Evolutionary conservation across 1,284 basidiomycete genomes (phyloP), one percentile per base, ranked within the genome.

Genomic region (Coniferiporia sulphurascens): DNA sequence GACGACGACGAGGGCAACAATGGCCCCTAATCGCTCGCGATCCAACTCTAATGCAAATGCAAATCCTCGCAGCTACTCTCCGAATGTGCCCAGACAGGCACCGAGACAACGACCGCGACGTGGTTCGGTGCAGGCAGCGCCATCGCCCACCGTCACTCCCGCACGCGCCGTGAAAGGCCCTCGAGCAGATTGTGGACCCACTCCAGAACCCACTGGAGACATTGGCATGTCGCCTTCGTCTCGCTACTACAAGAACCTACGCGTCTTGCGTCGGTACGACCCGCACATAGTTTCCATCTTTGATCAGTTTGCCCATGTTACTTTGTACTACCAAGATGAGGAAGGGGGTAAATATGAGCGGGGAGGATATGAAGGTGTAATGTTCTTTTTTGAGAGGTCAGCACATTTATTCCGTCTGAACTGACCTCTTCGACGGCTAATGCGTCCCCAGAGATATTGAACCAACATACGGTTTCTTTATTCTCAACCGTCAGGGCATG

Each of bases 321-420:
- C 87, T 71, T 76, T 91, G 57, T 91, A 90, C 66, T 58, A 63
- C 45, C 83, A 86, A 66, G 27, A 27, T 27, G 79, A 84, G 68
- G 83, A 87, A 64, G 85, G 82, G 9, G 73, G 78, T 64, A 85
- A 82, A 66, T 90, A 89, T 91, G 84, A 87, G 72, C 93, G 93
- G 72, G 85, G 89, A 56, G 90, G 91, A 27, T 89, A 79, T 66
- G 93, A 95, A 71, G 93, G 93, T 1, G 89, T 85, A 67, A 90
- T 95, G 83, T 95, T 95, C 73, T 76, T 95, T 61, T 93, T 89
- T 68, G 87, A 92, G 70, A 79, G 91, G 88, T 91, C 67, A 63
- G 82, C 70, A 45, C 44, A 48, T 27, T 27, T 27, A 27, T 27
- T 44, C 45, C 41, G 21, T 56, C 41, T 15, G 36, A 22, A 46